Conservation (phyloP, 2,329 filamentous ascomycete species). For the Neoascochyta sp. region DNA sequence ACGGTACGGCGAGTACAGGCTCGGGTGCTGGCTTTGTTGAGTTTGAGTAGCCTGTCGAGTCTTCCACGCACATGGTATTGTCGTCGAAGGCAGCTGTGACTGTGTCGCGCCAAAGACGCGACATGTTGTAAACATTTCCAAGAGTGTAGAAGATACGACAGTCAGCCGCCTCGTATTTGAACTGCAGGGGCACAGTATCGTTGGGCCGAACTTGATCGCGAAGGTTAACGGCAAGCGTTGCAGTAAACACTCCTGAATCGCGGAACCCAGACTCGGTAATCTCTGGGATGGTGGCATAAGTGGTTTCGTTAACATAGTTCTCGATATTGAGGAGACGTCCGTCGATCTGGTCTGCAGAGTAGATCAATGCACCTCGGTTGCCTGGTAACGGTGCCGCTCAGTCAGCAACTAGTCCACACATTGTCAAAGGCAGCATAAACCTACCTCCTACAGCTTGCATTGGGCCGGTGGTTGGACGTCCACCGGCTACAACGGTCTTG, state of each 20-base stretch:
- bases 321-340: neutral
- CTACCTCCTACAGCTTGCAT: conserved; percentile 61
- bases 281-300: neutral
- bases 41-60: conserved; percentile 24
- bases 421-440: too few species aligned
- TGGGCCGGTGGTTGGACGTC: conserved; percentile 49
- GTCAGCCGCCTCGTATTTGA: conserved; percentile 39
- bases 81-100: conserved; percentile 32
- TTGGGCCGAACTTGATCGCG: conserved; percentile 38
- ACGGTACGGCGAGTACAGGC: neutral
- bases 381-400: too few species aligned
- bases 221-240: conserved; percentile 25
- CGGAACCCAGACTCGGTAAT: neutral
- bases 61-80: conserved; percentile 29
- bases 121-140: conserved; percentile 37
- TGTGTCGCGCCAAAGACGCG: conserved; percentile 36
- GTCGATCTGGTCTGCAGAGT: conserved; percentile 1
- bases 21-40: conserved; percentile 1
- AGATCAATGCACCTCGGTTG: conserved; percentile 1
- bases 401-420: too few species aligned
- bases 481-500: conserved; percentile 54
- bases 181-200: conserved; percentile 34
- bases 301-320: neutral
- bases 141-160: conserved; percentile 41
- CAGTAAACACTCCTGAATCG: conserved; percentile 1